phyloP scores from a whole-genome alignment of 2,329 filamentous ascomycete genomes.

The Trichoderma arundinaceum region DNA sequence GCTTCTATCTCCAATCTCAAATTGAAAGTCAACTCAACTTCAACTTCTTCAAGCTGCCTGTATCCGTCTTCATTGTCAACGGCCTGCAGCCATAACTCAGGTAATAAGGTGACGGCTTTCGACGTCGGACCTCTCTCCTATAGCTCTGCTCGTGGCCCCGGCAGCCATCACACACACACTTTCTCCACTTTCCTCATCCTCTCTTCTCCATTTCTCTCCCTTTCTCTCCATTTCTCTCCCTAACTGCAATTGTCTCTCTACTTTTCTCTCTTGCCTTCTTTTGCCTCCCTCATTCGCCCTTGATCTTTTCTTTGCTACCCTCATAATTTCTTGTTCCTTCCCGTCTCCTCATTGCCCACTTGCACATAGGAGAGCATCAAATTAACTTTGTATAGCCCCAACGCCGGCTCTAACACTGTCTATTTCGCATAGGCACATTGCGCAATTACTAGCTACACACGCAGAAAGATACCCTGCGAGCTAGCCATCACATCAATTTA shows the following conservation, averaged over 20 bases:
- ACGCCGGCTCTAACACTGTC: not conserved
- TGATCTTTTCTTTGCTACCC: not conserved
- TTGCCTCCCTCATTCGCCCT: not conserved
- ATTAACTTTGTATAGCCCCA: not conserved
- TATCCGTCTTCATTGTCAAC: too few relatives aligned
- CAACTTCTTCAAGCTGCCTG: too few relatives aligned
- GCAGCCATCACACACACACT: constrained; percentile 3
- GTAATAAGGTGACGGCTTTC: not conserved
- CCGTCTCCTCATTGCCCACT: not conserved
- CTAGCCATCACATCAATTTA: too few relatives aligned
- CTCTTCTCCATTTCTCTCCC: not conserved
- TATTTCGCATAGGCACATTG: not conserved
- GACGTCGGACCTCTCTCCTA: not conserved
- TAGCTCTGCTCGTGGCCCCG: not conserved
- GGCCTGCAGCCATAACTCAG: not conserved
- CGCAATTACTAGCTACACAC: not conserved
- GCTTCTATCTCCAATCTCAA: too few relatives aligned
- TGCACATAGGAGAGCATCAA: not conserved
- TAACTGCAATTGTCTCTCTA: not conserved
- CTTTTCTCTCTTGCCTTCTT: not conserved
- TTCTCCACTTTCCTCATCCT: not conserved
- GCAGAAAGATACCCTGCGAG: not conserved
- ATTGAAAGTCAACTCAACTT: too few relatives aligned
- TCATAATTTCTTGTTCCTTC: not conserved
- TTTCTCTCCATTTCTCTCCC: too few relatives aligned